phyloP scores from a whole-genome alignment of 2,329 filamentous ascomycete species.

The Neonectria sp. region DNA sequence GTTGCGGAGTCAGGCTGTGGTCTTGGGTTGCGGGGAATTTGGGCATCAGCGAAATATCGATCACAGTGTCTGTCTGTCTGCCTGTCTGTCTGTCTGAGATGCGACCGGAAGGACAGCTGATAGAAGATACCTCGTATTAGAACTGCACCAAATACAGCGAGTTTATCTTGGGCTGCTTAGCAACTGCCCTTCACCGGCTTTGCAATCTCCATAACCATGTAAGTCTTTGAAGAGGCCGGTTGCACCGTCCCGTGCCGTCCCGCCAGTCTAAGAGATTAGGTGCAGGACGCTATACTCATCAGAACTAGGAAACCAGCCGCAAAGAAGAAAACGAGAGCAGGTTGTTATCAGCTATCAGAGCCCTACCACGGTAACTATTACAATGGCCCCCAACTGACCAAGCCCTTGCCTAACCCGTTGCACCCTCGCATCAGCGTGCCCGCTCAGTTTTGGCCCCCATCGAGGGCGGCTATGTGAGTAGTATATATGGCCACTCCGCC shows the following conservation, averaged over 20 bases:
- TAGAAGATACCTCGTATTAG: no score
- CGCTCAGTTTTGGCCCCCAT: slow-evolving; percentile 1
- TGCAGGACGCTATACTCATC: not conserved
- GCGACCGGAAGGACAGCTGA: not conserved
- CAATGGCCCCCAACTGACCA: not conserved
- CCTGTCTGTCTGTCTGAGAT: not conserved
- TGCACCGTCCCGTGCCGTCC: no score
- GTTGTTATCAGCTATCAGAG: not conserved
- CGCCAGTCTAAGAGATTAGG: not conserved
- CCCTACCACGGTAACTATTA: not conserved
- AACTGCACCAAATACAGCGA: not conserved
- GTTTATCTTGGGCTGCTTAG: not conserved
- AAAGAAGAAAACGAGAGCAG: not conserved
- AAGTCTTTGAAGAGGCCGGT: not conserved
- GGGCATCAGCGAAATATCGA: not conserved
- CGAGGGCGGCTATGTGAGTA: not conserved
- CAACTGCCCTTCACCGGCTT: not conserved
- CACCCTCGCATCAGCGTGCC: not conserved
- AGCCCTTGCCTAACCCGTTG: not conserved
- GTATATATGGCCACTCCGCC: not conserved
- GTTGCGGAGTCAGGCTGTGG: no score
- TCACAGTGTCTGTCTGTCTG: no score
- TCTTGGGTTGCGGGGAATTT: not conserved
- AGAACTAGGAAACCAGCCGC: not conserved
- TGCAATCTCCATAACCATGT: not conserved